Evolutionary conservation across 2,329 filamentous ascomycete species (phyloP).

Genomic region (Talaromyces sp.): DNA sequence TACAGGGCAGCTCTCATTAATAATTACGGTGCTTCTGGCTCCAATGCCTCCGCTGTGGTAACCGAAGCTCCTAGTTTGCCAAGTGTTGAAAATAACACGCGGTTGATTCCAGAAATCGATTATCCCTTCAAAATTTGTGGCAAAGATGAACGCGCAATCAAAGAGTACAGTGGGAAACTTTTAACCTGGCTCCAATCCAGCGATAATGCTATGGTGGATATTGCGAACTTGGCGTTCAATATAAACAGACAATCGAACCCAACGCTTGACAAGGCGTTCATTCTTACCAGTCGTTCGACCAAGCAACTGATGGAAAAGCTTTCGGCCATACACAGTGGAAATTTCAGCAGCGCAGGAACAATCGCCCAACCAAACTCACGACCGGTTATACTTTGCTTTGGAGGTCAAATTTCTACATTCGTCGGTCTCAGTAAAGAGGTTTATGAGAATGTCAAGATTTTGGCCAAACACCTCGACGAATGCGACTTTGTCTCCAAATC

Average conservation of each 20-base stretch:
- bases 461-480: conserved; percentile 28
- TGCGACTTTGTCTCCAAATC: conserved; percentile 25
- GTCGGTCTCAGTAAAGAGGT: conserved; percentile 22
- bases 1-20: conserved; percentile 19
- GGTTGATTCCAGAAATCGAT: not conserved
- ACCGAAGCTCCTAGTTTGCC: conserved; percentile 13
- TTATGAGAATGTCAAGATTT: conserved; percentile 22
- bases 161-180: conserved; percentile 3
- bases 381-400: conserved; percentile 34
- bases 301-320: conserved; percentile 16
- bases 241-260: conserved; percentile 8
- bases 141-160: conserved; percentile 1
- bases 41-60: conserved; percentile 24
- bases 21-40: conserved; percentile 26
- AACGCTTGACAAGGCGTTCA: conserved; percentile 4
- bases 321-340: not conserved
- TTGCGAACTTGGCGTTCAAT: conserved; percentile 3
- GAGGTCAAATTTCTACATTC: conserved; percentile 31
- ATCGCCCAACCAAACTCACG: not conserved
- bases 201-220: not conserved
- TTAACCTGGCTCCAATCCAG: not conserved
- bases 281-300: conserved; percentile 22
- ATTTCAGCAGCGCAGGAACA: not conserved
- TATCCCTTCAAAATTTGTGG: conserved; percentile 5
- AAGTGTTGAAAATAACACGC: not conserved